Base-by-base conservation (phyloP, 345 rosid genomes). In the Carallia pectinifolia region DNA sequence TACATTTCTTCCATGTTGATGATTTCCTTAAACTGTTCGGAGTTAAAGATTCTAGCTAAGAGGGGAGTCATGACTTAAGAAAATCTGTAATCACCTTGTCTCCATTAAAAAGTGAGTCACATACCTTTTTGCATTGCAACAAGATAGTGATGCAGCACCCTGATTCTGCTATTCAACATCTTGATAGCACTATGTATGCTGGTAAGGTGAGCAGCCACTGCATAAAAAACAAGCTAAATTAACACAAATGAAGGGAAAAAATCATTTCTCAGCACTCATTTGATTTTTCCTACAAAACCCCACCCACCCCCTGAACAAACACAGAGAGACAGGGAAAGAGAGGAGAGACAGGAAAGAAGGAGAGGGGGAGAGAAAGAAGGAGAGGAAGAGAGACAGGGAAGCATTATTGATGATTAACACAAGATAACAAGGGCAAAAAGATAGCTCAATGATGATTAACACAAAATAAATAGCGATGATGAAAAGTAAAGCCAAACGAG, bases 131-230 rank as follows among this genome's bases (percentile, higher is more conserved):
- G 92, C 98, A 95, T 92, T 12, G 89, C 89, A 40, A 68, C 82
- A 74, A 92, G 99, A 77, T 90, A 90, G 64, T 95, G 97, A 76
- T 88, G 91, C 71, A 95, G 96, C 75, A 95, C 96, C 79, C 89
- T 85, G 70, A 92, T 86, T 80, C 98, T 88, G 83, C 97, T 89
- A 81, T 88, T 92, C 66, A 92, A 80, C 99, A 96, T 96, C 88
- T 95, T 95, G 85, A 92, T 92, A 55, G 99, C 99, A 81, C 98
- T 92, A 74, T 96, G 98, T 67, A 88, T 89, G 64, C 98, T 88
- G 5, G 98, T 92, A 72, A 96, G 98, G 79, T 96, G 98, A 70
- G 99, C 98, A 77, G 99, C 96, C 93, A 96, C 99, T 96, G 81
- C 83, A 85, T 17, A 59, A 30, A 33, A 50, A 36, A 59, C 39